Conservation (phyloP, 805 yeast genomes). For the Candida ficus region DNA sequence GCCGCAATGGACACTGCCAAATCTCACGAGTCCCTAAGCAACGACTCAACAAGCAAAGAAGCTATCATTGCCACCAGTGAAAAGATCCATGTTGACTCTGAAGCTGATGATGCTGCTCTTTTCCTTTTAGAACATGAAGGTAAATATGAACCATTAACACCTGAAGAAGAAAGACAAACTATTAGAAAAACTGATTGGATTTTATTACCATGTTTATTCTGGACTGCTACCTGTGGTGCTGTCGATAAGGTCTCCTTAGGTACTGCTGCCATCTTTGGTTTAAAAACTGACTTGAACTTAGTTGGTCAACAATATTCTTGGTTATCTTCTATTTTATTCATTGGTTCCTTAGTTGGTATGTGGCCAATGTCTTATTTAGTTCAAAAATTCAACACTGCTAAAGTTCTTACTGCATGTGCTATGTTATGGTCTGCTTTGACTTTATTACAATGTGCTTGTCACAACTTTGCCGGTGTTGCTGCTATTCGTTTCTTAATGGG, state of each 20-base stretch:
- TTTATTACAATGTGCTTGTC: slow-evolving; percentile 28
- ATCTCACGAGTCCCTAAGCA: slow-evolving; percentile 3
- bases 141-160: slow-evolving; percentile 21
- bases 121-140: slow-evolving; percentile 23
- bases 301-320: slow-evolving; percentile 36
- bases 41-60: not conserved
- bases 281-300: slow-evolving; percentile 35
- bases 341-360: slow-evolving; percentile 39
- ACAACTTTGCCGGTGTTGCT: slow-evolving; percentile 34
- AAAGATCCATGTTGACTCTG: not conserved
- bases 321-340: slow-evolving; percentile 36
- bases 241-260: slow-evolving; percentile 40
- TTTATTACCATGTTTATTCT: slow-evolving; percentile 33
- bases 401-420: slow-evolving; percentile 21
- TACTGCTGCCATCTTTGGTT: slow-evolving; percentile 43
- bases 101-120: slow-evolving; percentile 22
- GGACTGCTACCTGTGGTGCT: slow-evolving; percentile 32
- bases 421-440: slow-evolving; percentile 19
- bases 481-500: slow-evolving; percentile 43
- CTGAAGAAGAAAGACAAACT: slow-evolving; percentile 27
- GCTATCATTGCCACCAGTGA: slow-evolving; percentile 1
- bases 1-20: not conserved
- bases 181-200: slow-evolving; percentile 35
- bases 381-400: slow-evolving; percentile 22
- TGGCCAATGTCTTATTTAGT: slow-evolving; percentile 30